phyloP scores from a whole-genome alignment of 2,329 filamentous ascomycete species.

The Arthrobotrys sinensis region DNA sequence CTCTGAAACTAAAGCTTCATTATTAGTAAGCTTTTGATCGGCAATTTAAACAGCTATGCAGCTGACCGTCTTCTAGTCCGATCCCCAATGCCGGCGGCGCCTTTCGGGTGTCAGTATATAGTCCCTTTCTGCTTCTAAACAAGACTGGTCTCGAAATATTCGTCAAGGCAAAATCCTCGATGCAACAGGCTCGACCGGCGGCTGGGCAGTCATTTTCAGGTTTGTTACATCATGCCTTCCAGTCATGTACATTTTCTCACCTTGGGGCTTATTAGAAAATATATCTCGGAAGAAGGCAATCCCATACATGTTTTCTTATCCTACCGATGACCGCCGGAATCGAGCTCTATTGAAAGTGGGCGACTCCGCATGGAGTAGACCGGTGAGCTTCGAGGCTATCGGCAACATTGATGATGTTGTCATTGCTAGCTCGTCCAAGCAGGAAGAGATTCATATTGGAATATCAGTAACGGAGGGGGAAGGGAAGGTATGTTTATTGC shows the following conservation, averaged over 20 bases:
- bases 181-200: slow-evolving; percentile 84
- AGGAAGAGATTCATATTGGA: slow-evolving; percentile 89
- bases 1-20: slow-evolving; percentile 86
- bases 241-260: slow-evolving; percentile 8
- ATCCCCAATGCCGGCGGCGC: slow-evolving; percentile 93
- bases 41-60: not conserved
- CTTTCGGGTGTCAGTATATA: slow-evolving; percentile 95
- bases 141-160: slow-evolving; percentile 92
- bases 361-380: slow-evolving; percentile 95
- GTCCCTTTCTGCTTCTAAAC: slow-evolving; percentile 94
- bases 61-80: slow-evolving; percentile 68
- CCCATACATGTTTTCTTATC: slow-evolving; percentile 97
- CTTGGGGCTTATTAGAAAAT: slow-evolving; percentile 13
- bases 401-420: slow-evolving; percentile 92
- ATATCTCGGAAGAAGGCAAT: slow-evolving; percentile 76
- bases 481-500: slow-evolving; percentile 75
- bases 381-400: slow-evolving; percentile 97
- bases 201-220: slow-evolving; percentile 80
- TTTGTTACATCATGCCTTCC: slow-evolving; percentile 26
- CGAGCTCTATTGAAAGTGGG: slow-evolving; percentile 88
- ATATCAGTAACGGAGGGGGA: slow-evolving; percentile 90
- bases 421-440: slow-evolving; percentile 79
- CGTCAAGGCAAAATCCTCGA: slow-evolving; percentile 88
- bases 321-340: slow-evolving; percentile 90
- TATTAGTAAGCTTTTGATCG: slow-evolving; percentile 76